Percentiles rank a stretch among this genome's conserved stretches.
phyloP scores from a whole-genome alignment of 1,284 basidiomycete species.

The Schizophyllum amplum region DNA sequence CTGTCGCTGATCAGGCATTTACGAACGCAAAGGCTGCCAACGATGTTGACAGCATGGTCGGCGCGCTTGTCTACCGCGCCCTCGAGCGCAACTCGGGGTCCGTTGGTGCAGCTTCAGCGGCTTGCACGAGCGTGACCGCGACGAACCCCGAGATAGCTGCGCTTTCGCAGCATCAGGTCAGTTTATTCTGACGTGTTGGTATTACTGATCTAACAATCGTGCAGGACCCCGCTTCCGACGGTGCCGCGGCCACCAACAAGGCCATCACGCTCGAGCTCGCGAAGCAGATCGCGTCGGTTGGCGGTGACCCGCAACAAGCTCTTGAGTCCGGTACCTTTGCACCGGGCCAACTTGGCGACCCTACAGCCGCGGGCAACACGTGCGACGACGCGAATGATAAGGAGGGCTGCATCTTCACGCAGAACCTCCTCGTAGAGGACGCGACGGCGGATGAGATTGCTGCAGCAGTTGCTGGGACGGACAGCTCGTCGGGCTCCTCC shows the following conservation, averaged over 20 bases:
- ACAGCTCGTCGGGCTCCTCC: too few relatives aligned
- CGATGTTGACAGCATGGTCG: slow-evolving; percentile 48
- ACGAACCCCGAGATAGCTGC: slow-evolving; percentile 63
- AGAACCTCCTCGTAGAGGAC: slow-evolving; percentile 44
- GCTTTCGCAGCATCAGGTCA: slow-evolving; percentile 60
- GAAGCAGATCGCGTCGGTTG: slow-evolving; percentile 52
- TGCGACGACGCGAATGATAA: slow-evolving; percentile 46
- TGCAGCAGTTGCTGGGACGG: slow-evolving; percentile 36
- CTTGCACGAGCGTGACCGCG: slow-evolving; percentile 50
- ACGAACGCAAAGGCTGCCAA: slow-evolving; percentile 60
- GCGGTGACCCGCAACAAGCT: slow-evolving; percentile 54
- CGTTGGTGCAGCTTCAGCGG: slow-evolving; percentile 41
- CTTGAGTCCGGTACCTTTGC: slow-evolving; percentile 59
- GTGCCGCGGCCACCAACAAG: slow-evolving; percentile 56
- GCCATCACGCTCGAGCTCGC: slow-evolving; percentile 51
- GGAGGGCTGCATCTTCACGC: slow-evolving; percentile 56
- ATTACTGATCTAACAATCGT: too few relatives aligned
- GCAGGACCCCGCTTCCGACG: slow-evolving; percentile 55
- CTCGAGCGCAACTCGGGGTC: slow-evolving; percentile 58
- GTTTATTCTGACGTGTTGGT: too few relatives aligned
- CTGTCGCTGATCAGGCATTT: slow-evolving; percentile 59
- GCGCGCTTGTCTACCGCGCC: slow-evolving; percentile 56
- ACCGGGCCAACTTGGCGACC: slow-evolving; percentile 45
- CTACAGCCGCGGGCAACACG: slow-evolving; percentile 43
- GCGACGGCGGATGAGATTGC: slow-evolving; percentile 53